Evolutionary conservation across 768 basidiomycete species (phyloP).

Genomic region (Pleurotus platypus): DNA sequence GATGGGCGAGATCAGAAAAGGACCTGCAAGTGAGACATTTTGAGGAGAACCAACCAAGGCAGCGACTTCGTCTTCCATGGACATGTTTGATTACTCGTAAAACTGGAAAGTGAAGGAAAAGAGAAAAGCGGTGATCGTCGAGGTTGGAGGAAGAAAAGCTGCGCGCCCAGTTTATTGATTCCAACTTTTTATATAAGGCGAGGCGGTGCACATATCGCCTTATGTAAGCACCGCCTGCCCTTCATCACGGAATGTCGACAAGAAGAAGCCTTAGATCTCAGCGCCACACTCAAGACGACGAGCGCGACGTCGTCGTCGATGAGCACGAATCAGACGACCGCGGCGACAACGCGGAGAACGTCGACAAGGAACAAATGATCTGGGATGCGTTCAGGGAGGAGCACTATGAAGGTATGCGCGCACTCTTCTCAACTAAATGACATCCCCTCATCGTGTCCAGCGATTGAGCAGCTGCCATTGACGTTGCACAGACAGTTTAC

Average conservation of each 20-base stretch:
- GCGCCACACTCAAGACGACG: slow-evolving; percentile 3
- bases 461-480: slow-evolving; percentile 75
- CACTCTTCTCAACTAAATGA: background rate
- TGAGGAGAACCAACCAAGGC: slow-evolving; percentile 35
- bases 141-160: slow-evolving; percentile 8
- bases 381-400: slow-evolving; percentile 80
- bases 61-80: slow-evolving; percentile 67
- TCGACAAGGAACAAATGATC: slow-evolving; percentile 56
- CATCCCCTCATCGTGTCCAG: slow-evolving; percentile 29
- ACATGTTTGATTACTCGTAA: slow-evolving; percentile 34
- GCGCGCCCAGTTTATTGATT: background rate
- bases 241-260: too few species aligned
- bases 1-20: background rate
- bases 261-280: slow-evolving; percentile 5
- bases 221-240: too few species aligned
- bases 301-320: slow-evolving; percentile 24
- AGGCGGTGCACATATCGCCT: background rate
- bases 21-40: background rate
- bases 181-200: slow-evolving; percentile 3
- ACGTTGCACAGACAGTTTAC: slow-evolving; percentile 68
- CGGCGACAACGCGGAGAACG: slow-evolving; percentile 9
- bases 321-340: slow-evolving; percentile 8
- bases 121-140: background rate
- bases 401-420: slow-evolving; percentile 62
- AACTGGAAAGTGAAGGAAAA: slow-evolving; percentile 1